Conservation (phyloP, 2,329 filamentous ascomycete genomes). For the Pyrenophora graminea region DNA sequence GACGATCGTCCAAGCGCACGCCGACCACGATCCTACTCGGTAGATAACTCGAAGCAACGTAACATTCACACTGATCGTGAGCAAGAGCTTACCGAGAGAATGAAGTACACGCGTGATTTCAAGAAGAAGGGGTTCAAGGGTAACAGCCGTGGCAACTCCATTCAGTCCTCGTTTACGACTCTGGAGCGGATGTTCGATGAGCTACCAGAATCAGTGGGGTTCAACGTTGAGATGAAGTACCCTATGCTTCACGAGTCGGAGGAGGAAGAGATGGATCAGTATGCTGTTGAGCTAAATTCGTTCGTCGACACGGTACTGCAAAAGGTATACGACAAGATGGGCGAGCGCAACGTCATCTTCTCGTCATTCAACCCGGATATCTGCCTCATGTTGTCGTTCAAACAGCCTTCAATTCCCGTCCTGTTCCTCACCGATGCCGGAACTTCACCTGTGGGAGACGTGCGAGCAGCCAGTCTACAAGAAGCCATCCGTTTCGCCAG, state of each 20-base stretch:
- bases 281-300: conserved; percentile 91
- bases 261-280: conserved; percentile 94
- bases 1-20: conserved; percentile 28
- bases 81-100: conserved; percentile 75
- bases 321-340: conserved; percentile 85
- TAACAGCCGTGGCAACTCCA: conserved; percentile 90
- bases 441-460: conserved; percentile 78
- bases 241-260: conserved; percentile 96
- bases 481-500: conserved; percentile 94
- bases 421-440: conserved; percentile 93
- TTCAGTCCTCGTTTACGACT: conserved; percentile 94
- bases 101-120: conserved; percentile 96
- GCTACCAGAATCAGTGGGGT: conserved; percentile 80
- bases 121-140: conserved; percentile 95
- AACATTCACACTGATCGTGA: conserved; percentile 48
- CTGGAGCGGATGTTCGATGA: conserved; percentile 90
- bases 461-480: conserved; percentile 87
- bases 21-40: conserved; percentile 62
- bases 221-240: conserved; percentile 99
- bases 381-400: conserved; percentile 90
- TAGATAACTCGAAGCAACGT: conserved; percentile 54
- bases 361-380: conserved; percentile 98
- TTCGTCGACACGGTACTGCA: conserved; percentile 92
- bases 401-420: conserved; percentile 95
- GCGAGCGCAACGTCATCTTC: conserved; percentile 90